Conservation (phyloP, 495 filamentous ascomycete species). For the Xylaria intraflava region DNA sequence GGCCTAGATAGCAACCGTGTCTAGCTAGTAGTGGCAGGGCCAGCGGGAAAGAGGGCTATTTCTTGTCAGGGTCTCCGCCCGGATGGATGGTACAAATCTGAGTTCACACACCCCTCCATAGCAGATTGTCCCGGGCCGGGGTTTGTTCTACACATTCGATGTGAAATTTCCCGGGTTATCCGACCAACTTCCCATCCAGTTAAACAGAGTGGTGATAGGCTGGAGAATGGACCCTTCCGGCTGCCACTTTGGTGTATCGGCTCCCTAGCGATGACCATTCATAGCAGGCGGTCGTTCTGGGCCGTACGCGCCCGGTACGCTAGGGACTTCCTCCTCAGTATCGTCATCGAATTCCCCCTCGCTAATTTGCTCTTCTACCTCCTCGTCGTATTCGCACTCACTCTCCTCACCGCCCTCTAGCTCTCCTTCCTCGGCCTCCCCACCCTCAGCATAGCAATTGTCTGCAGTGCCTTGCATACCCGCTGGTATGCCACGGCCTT, state of each 20-base stretch:
- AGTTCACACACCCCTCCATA: neutral
- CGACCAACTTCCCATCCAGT: conserved; percentile 8
- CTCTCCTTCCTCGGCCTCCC: conserved; percentile 54
- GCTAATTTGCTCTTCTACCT: conserved; percentile 47
- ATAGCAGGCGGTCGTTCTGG: conserved; percentile 31
- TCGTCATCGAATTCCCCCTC: conserved; percentile 34
- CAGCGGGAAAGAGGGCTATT: neutral
- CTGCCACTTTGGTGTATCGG: conserved; percentile 15
- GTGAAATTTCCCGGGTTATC: neutral
- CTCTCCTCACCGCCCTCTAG: conserved; percentile 74
- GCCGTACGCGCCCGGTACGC: conserved; percentile 25
- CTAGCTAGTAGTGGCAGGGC: neutral
- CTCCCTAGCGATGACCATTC: conserved; percentile 32
- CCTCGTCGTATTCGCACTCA: conserved; percentile 38
- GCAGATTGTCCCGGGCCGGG: neutral
- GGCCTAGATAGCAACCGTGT: neutral
- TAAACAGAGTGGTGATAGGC: conserved; percentile 6
- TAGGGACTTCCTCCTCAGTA: conserved; percentile 31
- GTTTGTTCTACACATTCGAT: conserved; percentile 2
- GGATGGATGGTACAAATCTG: neutral
- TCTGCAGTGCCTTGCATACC: conserved; percentile 52
- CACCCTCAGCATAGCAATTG: conserved; percentile 39
- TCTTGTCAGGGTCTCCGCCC: neutral
- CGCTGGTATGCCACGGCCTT: conserved; percentile 65
- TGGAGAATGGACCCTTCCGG: conserved; percentile 4